These are phyloP conservation scores for Chaetothyriales sp. DNA, from an alignment of 2,329 filamentous ascomycete genomes.

Conservation along the genomic window DNA sequence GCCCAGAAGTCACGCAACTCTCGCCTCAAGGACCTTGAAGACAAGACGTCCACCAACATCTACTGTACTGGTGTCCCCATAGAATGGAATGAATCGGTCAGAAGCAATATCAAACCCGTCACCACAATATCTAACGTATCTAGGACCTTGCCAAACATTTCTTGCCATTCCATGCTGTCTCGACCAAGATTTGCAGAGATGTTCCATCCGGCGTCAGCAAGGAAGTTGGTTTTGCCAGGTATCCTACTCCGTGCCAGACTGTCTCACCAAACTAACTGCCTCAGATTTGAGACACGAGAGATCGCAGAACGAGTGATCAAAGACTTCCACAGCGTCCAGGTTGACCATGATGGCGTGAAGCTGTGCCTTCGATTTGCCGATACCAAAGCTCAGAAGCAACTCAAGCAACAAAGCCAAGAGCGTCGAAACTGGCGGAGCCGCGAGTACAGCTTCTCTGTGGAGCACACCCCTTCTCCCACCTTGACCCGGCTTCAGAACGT, in stretches of 20 bases:
- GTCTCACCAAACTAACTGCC: conserved; percentile 8
- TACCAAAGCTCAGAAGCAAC: conserved; percentile 86
- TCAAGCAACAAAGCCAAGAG: conserved; percentile 91
- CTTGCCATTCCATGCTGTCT: conserved; percentile 52
- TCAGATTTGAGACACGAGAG: conserved; percentile 74
- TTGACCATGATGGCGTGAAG: conserved; percentile 65
- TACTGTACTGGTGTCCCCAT: conserved; percentile 96
- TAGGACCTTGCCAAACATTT: conserved; percentile 55
- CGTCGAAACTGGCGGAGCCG: conserved; percentile 90
- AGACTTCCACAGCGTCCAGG: conserved; percentile 64
- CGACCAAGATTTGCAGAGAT: conserved; percentile 88
- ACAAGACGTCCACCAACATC: conserved; percentile 79
- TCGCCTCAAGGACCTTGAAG: conserved; percentile 88
- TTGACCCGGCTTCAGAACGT: conserved; percentile 27
- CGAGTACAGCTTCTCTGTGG: conserved; percentile 59
- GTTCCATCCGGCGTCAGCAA: conserved; percentile 74
- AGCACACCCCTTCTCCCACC: conserved; percentile 32
- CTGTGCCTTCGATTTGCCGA: conserved; percentile 94
- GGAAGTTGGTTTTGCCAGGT: conserved; percentile 95
- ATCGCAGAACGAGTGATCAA: conserved; percentile 80
- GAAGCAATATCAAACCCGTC: conserved; percentile 20
- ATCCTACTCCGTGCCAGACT: conserved; percentile 20
- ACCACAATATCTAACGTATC: conserved; percentile 20
- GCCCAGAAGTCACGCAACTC: conserved; percentile 98
- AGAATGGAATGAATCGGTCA: conserved; percentile 74